Evolutionary conservation across 2,329 filamentous ascomycete species (phyloP).

Genomic region (Scorias spongiosa): DNA sequence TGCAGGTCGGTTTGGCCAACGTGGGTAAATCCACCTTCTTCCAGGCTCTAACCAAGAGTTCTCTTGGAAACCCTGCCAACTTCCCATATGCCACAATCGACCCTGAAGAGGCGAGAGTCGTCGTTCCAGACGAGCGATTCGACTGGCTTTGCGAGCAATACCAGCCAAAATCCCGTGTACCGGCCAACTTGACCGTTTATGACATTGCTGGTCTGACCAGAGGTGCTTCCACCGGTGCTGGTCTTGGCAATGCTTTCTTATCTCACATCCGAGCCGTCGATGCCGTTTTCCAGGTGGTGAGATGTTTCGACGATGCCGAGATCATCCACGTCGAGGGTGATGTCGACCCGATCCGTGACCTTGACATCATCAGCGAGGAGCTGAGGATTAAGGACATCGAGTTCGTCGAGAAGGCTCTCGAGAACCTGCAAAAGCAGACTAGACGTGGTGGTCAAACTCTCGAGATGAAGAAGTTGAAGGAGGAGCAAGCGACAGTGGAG

Average conservation of each 20-base stretch:
- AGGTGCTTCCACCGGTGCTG: slow-evolving; percentile 90
- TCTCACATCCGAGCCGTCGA: slow-evolving; percentile 79
- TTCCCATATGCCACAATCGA: slow-evolving; percentile 99
- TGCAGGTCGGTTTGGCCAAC: slow-evolving; percentile 90
- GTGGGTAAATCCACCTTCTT: slow-evolving; percentile 99
- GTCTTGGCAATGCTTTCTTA: slow-evolving; percentile 94
- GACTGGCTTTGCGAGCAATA: slow-evolving; percentile 95
- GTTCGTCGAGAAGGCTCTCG: slow-evolving; percentile 90
- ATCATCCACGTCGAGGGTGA: slow-evolving; percentile 99
- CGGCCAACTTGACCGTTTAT: slow-evolving; percentile 94
- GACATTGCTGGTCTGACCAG: slow-evolving; percentile 95
- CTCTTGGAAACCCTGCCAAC: slow-evolving; percentile 95
- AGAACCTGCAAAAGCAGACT: slow-evolving; percentile 86
- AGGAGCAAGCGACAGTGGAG: slow-evolving; percentile 86
- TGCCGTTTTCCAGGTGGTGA: slow-evolving; percentile 26
- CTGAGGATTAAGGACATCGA: slow-evolving; percentile 96
- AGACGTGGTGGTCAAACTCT: slow-evolving; percentile 84
- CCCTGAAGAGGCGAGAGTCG: slow-evolving; percentile 91
- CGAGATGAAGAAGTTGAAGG: slow-evolving; percentile 93
- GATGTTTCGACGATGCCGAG: slow-evolving; percentile 77
- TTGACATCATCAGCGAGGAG: slow-evolving; percentile 95
- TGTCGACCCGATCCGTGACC: slow-evolving; percentile 83
- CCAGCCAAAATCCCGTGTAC: slow-evolving; percentile 94
- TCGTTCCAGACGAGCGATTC: slow-evolving; percentile 90
- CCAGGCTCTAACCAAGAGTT: slow-evolving; percentile 97